Conservation (phyloP, 331 rosid species). For the Quercus phellos region DNA sequence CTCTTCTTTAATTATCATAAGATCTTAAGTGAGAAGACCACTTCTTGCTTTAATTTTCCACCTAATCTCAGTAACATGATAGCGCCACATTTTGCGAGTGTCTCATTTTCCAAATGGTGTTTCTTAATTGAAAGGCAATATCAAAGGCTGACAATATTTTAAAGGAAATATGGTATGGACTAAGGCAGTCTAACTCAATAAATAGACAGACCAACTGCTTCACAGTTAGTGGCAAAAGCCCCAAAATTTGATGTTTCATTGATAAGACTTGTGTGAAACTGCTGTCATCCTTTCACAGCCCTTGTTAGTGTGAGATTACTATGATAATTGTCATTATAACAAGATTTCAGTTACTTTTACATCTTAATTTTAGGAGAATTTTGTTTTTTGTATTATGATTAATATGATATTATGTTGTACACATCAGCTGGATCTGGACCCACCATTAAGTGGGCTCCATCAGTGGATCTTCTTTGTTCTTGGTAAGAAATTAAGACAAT, state of each 20-base stretch:
- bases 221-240: conserved; percentile 22
- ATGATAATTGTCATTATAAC: conserved; percentile 46
- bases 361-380: conserved; percentile 48
- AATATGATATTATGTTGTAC: conserved; percentile 48
- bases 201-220: conserved; percentile 71
- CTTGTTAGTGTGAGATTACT: conserved; percentile 22
- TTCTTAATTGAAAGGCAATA: conserved; percentile 60
- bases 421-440: conserved; percentile 68
- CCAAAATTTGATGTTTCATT: conserved; percentile 18
- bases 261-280: conserved; percentile 28
- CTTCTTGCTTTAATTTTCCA: conserved; percentile 34
- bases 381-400: conserved; percentile 38
- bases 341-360: conserved; percentile 48
- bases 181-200: conserved; percentile 59
- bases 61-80: conserved; percentile 42
- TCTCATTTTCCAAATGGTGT: conserved; percentile 18
- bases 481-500: conserved; percentile 41
- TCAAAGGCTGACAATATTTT: conserved; percentile 29
- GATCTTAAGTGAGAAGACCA: conserved; percentile 33
- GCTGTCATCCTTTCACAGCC: conserved; percentile 26
- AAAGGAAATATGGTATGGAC: conserved; percentile 45
- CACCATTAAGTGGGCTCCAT: conserved; percentile 30
- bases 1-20: conserved; percentile 29
- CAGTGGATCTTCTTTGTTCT: conserved; percentile 37
- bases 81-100: conserved; percentile 34